These are phyloP conservation scores for Rubia yunnanensis DNA, from an alignment of 257 asterid genomes.

Conservation along the genomic window DNA sequence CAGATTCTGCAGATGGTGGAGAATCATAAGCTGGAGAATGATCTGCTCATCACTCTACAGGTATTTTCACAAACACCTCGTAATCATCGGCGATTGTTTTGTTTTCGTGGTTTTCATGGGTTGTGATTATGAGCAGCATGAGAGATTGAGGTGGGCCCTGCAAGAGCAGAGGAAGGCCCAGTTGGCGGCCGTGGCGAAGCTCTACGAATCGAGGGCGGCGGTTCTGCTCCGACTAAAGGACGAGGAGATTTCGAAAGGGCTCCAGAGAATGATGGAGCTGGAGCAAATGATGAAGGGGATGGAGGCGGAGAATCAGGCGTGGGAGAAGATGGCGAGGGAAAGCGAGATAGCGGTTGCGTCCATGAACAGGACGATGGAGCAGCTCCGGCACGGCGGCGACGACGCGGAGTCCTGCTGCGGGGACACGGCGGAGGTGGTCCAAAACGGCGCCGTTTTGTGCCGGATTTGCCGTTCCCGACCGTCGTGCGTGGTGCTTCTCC, in stretches of 20 bases:
- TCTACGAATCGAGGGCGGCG: slow-evolving; percentile 39
- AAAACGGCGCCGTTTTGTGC: slow-evolving; percentile 33
- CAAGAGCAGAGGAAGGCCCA: slow-evolving; percentile 50
- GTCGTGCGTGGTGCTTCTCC: slow-evolving; percentile 54
- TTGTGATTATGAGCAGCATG: slow-evolving; percentile 38
- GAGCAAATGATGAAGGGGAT: slow-evolving; percentile 24
- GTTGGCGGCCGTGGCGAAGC: slow-evolving; percentile 21
- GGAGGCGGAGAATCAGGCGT: slow-evolving; percentile 45
- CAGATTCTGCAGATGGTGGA: slow-evolving; percentile 26
- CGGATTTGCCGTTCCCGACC: slow-evolving; percentile 39
- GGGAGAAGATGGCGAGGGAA: slow-evolving; percentile 52
- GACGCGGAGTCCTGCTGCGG: background rate
- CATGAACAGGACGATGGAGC: slow-evolving; percentile 39
- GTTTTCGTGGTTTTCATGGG: background rate
- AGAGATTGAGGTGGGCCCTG: slow-evolving; percentile 41
- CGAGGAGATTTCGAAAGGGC: slow-evolving; percentile 39
- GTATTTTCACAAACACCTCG: slow-evolving; percentile 15
- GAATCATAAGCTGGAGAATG: slow-evolving; percentile 44
- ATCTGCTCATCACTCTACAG: slow-evolving; percentile 45
- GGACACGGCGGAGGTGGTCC: background rate
- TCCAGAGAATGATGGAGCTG: slow-evolving; percentile 39
- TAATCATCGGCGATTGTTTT: background rate
- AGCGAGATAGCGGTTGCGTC: slow-evolving; percentile 41
- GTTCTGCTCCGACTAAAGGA: slow-evolving; percentile 44
- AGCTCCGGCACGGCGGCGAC: slow-evolving; percentile 9